phyloP scores from a whole-genome alignment of 2,329 filamentous ascomycete genomes.

The Botrytis paeoniae region DNA sequence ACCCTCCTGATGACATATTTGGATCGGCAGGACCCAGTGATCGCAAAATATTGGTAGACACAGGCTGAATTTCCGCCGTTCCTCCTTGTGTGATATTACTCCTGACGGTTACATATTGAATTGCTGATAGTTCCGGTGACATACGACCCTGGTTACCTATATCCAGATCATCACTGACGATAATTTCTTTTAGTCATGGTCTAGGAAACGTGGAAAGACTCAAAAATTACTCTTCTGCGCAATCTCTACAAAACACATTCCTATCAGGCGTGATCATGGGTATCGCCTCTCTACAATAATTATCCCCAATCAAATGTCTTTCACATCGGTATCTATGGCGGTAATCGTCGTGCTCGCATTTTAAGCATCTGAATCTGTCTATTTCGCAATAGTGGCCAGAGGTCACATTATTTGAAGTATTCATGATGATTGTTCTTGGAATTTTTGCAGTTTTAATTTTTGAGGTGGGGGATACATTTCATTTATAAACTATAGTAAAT shows the following conservation, averaged over 20 bases:
- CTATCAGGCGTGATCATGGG: neutral
- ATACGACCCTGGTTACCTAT: neutral
- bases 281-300: neutral
- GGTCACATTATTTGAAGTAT: neutral
- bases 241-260: neutral
- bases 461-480: too few species aligned
- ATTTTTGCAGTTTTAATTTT: neutral
- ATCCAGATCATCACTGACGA: neutral
- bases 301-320: neutral
- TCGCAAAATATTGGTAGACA: neutral
- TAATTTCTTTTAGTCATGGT: neutral
- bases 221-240: neutral
- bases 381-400: neutral
- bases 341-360: neutral
- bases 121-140: neutral
- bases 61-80: neutral
- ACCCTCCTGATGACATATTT: neutral
- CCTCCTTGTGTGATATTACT: neutral
- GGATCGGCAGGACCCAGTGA: neutral
- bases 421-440: neutral
- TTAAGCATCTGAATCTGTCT: neutral
- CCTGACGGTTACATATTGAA: rapidly evolving
- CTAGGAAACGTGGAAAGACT: neutral
- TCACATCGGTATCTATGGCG: neutral
- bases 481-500: neutral